Evolutionary conservation across 352 stramenopile genomes (phyloP).

Genomic region (Globisporangium cylindrosporum): DNA sequence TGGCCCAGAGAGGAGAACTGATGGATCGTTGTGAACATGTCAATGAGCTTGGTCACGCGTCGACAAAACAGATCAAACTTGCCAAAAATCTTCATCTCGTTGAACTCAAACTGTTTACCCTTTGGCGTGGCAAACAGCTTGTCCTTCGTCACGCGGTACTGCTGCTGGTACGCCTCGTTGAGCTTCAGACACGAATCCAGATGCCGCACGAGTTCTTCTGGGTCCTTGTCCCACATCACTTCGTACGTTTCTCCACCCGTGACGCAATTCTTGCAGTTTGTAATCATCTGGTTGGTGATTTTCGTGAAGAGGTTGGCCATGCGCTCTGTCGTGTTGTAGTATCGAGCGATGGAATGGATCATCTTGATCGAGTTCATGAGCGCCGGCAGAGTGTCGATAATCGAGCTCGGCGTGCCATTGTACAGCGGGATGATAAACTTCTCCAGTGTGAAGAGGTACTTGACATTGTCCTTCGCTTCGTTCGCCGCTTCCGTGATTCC

Average conservation of each 20-base stretch:
- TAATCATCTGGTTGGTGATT: conserved; percentile 99
- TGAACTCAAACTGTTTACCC: conserved; percentile 99
- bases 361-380: conserved; percentile 99
- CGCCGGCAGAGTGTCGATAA: conserved; percentile 97
- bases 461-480: conserved; percentile 99
- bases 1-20: conserved; percentile 92
- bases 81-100: conserved; percentile 98
- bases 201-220: conserved; percentile 92
- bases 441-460: conserved; percentile 98
- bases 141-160: conserved; percentile 97
- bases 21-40: conserved; percentile 99
- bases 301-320: conserved; percentile 97
- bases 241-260: conserved; percentile 81
- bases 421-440: conserved; percentile 93
- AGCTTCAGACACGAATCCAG: conserved; percentile 97
- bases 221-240: conserved; percentile 94
- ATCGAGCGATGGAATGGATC: conserved; percentile 98
- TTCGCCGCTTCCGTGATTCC: conserved; percentile 97
- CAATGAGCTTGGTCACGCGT: conserved; percentile 97
- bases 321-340: conserved; percentile 98
- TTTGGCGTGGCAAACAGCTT: conserved; percentile 95
- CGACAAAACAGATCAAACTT: conserved; percentile 98
- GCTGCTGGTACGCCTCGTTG: conserved; percentile 98
- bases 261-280: conserved; percentile 96
- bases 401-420: conserved; percentile 93